A percentile compares a stretch with the other conserved stretches of the same genome.
Conservation (phyloP, 2,329 filamentous ascomycete species). For the Ceratocystis albifundus region DNA sequence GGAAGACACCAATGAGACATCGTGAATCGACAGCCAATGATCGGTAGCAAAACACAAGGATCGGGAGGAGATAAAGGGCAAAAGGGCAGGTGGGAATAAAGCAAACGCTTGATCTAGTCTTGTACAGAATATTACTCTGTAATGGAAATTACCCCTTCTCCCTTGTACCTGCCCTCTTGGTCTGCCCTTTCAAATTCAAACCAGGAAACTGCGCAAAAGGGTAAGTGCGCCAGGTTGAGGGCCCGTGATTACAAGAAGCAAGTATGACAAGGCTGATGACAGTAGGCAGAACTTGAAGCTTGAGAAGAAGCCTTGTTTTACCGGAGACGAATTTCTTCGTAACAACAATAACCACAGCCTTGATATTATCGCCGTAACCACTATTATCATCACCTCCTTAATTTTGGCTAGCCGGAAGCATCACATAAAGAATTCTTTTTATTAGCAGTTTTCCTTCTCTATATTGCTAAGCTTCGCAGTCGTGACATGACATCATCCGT, state of each 20-base stretch:
- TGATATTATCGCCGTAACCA: not conserved
- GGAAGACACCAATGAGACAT: conserved; percentile 3
- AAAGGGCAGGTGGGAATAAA: not conserved
- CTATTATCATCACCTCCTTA: not conserved
- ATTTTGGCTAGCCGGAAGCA: not conserved
- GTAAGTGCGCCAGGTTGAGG: not conserved
- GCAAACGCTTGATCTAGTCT: not conserved
- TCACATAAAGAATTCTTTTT: conserved; percentile 2
- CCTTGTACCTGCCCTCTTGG: not conserved
- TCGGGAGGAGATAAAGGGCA: not conserved
- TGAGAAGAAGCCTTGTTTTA: not conserved
- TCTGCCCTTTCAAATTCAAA: not conserved
- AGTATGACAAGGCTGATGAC: not conserved
- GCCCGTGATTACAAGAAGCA: not conserved
- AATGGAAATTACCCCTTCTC: not conserved
- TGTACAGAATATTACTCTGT: not conserved
- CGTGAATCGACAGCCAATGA: not conserved
- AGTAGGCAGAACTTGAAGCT: not conserved
- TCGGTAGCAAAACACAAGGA: not conserved
- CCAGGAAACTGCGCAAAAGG: not conserved
- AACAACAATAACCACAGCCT: not conserved
- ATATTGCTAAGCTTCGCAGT: not conserved
- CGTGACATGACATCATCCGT: conserved; percentile 19
- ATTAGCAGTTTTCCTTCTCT: not conserved
- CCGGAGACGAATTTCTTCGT: not conserved